Percentiles rank a stretch among this genome's conserved stretches.
Conservation (phyloP, 371 early-diverging fungal species). For the Saksenaea vasiformis region DNA sequence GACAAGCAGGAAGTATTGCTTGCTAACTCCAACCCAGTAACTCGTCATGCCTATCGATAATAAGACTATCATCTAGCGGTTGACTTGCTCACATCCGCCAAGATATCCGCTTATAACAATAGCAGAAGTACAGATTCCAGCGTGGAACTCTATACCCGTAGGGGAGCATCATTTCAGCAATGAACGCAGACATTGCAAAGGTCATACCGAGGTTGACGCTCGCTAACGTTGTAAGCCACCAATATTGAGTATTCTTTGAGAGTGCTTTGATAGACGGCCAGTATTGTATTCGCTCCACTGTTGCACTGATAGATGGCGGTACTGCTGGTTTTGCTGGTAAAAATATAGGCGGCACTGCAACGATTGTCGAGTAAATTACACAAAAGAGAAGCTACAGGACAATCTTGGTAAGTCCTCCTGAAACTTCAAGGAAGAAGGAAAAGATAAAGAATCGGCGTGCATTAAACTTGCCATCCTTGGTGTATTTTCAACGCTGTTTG, state of each 20-base stretch:
- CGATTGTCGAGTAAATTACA: conserved; percentile 23
- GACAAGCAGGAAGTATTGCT: conserved; percentile 37
- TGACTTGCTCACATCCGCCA: conserved; percentile 22
- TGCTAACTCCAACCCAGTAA: conserved; percentile 39
- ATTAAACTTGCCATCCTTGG: conserved; percentile 13
- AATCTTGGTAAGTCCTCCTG: background rate
- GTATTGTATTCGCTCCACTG: conserved; percentile 17
- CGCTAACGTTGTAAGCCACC: conserved; percentile 23
- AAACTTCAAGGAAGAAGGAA: background rate
- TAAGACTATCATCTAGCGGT: background rate
- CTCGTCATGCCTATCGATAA: conserved; percentile 17
- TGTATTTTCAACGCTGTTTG: conserved; percentile 8
- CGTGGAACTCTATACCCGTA: conserved; percentile 41
- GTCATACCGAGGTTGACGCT: conserved; percentile 34
- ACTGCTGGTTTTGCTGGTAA: conserved; percentile 31
- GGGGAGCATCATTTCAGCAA: conserved; percentile 34
- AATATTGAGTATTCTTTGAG: conserved; percentile 23
- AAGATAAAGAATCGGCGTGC: background rate
- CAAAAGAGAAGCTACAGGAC: conserved; percentile 20
- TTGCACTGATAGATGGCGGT: conserved; percentile 31
- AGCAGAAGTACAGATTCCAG: conserved; percentile 29
- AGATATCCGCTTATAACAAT: conserved; percentile 28
- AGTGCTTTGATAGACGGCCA: conserved; percentile 23
- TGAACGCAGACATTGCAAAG: conserved; percentile 25
- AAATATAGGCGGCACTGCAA: conserved; percentile 30